Evolutionary conservation across 768 basidiomycete species (phyloP).

Genomic region (Auriculariales sp.): DNA sequence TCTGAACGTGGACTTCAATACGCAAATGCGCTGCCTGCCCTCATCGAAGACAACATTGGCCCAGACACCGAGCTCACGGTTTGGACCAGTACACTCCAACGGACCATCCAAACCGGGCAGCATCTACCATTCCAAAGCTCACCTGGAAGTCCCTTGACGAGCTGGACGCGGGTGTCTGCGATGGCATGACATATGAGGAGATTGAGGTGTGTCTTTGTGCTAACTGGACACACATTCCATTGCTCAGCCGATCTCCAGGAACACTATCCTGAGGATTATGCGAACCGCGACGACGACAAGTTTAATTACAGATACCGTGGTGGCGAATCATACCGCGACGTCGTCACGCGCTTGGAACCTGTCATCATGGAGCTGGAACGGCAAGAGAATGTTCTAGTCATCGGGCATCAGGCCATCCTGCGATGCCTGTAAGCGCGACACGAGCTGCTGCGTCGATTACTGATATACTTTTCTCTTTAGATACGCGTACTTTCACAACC

Average conservation of each 20-base stretch:
- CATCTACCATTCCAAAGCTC: conserved; percentile 75
- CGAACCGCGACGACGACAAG: conserved; percentile 96
- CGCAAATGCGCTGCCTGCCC: conserved; percentile 66
- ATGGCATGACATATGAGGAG: conserved; percentile 99
- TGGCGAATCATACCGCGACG: conserved; percentile 96
- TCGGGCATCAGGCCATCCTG: conserved; percentile 88
- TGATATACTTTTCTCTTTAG: conserved; percentile 26
- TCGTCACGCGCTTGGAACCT: conserved; percentile 87
- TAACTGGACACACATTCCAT: background rate
- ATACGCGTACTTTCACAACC: conserved; percentile 93
- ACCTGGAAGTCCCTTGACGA: conserved; percentile 99
- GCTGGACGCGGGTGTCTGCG: conserved; percentile 96
- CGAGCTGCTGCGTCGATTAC: background rate
- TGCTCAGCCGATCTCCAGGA: conserved; percentile 29
- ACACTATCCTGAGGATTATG: conserved; percentile 95
- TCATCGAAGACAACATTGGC: conserved; percentile 85
- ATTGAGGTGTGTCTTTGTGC: conserved; percentile 54
- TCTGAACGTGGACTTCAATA: conserved; percentile 79
- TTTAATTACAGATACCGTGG: conserved; percentile 96
- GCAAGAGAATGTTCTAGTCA: conserved; percentile 92
- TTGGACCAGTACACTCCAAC: conserved; percentile 94
- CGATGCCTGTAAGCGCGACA: conserved; percentile 30
- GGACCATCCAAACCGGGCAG: conserved; percentile 85
- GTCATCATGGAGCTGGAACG: conserved; percentile 99
- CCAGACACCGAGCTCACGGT: conserved; percentile 40